These are phyloP conservation scores for Ceratocystis lukuohia DNA, from an alignment of 2,329 filamentous ascomycete species.

Conservation along the genomic window DNA sequence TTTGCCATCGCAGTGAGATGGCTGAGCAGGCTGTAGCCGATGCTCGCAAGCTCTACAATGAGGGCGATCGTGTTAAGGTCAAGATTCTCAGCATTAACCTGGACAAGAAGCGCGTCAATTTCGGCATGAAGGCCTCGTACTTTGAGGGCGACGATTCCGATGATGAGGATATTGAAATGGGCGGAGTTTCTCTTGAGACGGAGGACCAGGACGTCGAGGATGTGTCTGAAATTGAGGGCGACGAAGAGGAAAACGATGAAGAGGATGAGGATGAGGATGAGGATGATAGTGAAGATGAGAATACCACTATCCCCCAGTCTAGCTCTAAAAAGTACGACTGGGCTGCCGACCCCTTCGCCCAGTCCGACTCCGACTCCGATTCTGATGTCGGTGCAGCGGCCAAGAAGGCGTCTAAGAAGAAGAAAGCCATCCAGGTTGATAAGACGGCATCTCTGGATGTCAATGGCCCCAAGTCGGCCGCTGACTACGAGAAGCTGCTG, in stretches of 20 bases:
- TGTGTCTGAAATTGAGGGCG: constrained; percentile 32
- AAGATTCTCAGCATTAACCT: constrained; percentile 67
- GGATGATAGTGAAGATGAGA: constrained; percentile 26
- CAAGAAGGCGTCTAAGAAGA: constrained; percentile 55
- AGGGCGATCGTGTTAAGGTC: constrained; percentile 88
- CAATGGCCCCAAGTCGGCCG: constrained; percentile 74
- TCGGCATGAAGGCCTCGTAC: constrained; percentile 86
- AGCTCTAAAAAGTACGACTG: constrained; percentile 79
- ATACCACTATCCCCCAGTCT: constrained; percentile 26
- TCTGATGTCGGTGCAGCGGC: constrained; percentile 37
- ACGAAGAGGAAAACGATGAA: constrained; percentile 30
- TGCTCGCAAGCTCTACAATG: constrained; percentile 76
- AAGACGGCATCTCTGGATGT: constrained; percentile 83
- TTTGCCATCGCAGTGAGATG: constrained; percentile 88
- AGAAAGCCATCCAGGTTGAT: constrained; percentile 65
- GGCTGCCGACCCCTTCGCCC: constrained; percentile 57
- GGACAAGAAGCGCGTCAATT: constrained; percentile 65
- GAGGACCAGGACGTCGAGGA: constrained; percentile 28
- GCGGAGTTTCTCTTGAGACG: constrained; percentile 28
- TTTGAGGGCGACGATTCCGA: constrained; percentile 50
- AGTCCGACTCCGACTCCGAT: constrained; percentile 40
- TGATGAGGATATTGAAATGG: constrained; percentile 37
- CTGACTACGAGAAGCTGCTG: constrained; percentile 86
- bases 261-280: constrained; percentile 29
- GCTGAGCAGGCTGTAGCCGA: constrained; percentile 71